Evolutionary conservation across 164 flowering plant species (phyloP).

Genomic region (Liriodendron chinense): DNA sequence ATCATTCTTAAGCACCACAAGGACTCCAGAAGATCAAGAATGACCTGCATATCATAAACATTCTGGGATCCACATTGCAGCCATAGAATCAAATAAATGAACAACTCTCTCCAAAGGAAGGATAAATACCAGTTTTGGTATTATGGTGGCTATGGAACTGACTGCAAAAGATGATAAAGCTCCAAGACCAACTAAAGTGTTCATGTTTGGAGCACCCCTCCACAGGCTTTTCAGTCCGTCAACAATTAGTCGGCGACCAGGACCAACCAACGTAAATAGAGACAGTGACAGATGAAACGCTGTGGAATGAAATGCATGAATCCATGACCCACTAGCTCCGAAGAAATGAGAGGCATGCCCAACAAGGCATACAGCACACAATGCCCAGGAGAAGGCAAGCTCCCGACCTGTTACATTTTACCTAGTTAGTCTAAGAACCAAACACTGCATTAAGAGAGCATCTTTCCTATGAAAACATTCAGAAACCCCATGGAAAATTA

Average conservation of each 20-base stretch:
- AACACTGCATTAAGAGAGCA: neutral
- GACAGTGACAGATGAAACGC: slow-evolving; percentile 88
- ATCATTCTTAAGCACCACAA: neutral
- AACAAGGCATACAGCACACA: slow-evolving; percentile 89
- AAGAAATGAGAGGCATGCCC: slow-evolving; percentile 89
- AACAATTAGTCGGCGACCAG: slow-evolving; percentile 83
- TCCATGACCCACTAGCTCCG: slow-evolving; percentile 81
- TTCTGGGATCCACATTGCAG: neutral
- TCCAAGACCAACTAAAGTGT: slow-evolving; percentile 98
- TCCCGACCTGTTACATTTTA: slow-evolving; percentile 58
- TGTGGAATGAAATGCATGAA: slow-evolving; percentile 82
- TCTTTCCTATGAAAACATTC: too few relatives aligned
- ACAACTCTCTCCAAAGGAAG: neutral
- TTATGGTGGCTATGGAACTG: slow-evolving; percentile 79
- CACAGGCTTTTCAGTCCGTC: slow-evolving; percentile 86
- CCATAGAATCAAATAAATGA: neutral
- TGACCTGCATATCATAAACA: neutral
- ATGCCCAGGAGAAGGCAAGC: slow-evolving; percentile 94
- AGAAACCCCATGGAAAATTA: too few relatives aligned
- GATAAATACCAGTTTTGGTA: slow-evolving; percentile 76
- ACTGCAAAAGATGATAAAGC: slow-evolving; percentile 93
- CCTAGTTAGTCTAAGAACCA: neutral
- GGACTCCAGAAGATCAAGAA: neutral
- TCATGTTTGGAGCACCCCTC: slow-evolving; percentile 95
- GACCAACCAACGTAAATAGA: slow-evolving; percentile 88